Conservation (phyloP, 345 rosid species). For the Camelina hispida region DNA sequence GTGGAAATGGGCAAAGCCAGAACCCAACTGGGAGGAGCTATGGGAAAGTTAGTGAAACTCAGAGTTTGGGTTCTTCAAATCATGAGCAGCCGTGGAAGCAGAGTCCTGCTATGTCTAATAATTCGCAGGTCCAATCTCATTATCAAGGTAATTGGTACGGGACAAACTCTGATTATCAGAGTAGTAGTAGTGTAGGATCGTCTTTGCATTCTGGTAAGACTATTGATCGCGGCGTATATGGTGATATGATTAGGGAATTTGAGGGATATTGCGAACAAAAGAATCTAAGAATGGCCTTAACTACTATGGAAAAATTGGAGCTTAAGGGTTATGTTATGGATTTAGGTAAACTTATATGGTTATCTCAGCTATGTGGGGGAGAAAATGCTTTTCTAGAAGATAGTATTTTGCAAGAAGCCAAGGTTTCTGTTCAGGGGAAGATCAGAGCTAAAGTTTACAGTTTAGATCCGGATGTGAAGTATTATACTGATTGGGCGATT, state of each 20-base stretch:
- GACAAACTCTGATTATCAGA: constrained; percentile 21
- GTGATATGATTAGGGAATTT: constrained; percentile 46
- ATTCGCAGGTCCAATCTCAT: constrained; percentile 12
- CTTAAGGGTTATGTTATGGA: constrained; percentile 53
- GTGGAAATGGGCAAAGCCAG: not conserved
- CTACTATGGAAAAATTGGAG: constrained; percentile 51
- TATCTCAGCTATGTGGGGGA: constrained; percentile 67
- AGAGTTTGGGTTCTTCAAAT: constrained; percentile 21
- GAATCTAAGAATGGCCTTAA: constrained; percentile 61
- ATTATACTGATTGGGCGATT: not conserved
- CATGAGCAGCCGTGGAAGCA: constrained; percentile 15
- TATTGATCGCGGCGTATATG: constrained; percentile 35
- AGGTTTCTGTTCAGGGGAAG: constrained; percentile 29
- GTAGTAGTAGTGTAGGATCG: constrained; percentile 20
- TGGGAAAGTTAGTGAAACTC: constrained; percentile 24
- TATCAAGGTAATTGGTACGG: constrained; percentile 27
- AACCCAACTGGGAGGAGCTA: not conserved
- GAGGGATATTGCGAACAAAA: constrained; percentile 57
- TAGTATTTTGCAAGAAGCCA: constrained; percentile 60
- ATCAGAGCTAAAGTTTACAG: constrained; percentile 43
- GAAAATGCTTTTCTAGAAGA: constrained; percentile 54
- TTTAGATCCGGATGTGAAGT: constrained; percentile 43
- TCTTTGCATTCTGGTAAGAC: constrained; percentile 38
- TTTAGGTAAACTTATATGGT: constrained; percentile 46
- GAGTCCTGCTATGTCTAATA: not conserved